Evolutionary conservation across 1,139 yeast species (phyloP).

Genomic region (Pichia sp.): DNA sequence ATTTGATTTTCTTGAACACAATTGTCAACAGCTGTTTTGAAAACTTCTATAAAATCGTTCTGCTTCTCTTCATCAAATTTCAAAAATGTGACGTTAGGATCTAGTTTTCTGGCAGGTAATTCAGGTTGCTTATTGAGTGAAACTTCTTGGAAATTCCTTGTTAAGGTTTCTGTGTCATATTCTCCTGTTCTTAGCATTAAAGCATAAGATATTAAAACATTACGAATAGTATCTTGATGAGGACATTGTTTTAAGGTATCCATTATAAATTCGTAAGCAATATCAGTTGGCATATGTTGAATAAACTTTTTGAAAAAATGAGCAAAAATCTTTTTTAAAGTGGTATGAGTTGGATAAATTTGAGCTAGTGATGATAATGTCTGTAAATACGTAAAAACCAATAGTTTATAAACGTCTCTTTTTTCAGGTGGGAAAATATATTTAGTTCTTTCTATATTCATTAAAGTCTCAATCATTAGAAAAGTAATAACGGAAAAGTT

Average conservation of each 20-base stretch:
- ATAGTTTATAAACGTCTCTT: slow-evolving; percentile 1
- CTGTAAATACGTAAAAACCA: slow-evolving; percentile 37
- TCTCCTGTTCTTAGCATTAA: slow-evolving; percentile 38
- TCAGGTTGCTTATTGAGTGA: background rate
- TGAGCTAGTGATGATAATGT: slow-evolving; percentile 33
- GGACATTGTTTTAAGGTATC: slow-evolving; percentile 71
- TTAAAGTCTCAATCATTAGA: slow-evolving; percentile 15
- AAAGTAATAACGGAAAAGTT: slow-evolving; percentile 16
- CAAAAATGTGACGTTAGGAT: slow-evolving; percentile 27
- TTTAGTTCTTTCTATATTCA: slow-evolving; percentile 5
- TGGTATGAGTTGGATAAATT: slow-evolving; percentile 15
- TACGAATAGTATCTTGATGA: slow-evolving; percentile 49
- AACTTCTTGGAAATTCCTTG: slow-evolving; percentile 2
- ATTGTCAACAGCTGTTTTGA: slow-evolving; percentile 22
- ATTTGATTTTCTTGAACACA: background rate
- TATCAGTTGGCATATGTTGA: slow-evolving; percentile 47
- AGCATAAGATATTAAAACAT: slow-evolving; percentile 59
- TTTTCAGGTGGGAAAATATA: background rate
- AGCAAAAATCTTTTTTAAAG: slow-evolving; percentile 25
- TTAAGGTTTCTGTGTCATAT: slow-evolving; percentile 11
- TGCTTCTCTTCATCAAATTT: slow-evolving; percentile 34
- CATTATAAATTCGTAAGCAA: slow-evolving; percentile 51
- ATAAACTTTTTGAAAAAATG: slow-evolving; percentile 51
- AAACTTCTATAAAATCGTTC: slow-evolving; percentile 35
- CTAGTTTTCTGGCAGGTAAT: slow-evolving; percentile 13